phyloP scores from a whole-genome alignment of 192 early-diverging fungal species.

The Haplosporangium gracile region DNA sequence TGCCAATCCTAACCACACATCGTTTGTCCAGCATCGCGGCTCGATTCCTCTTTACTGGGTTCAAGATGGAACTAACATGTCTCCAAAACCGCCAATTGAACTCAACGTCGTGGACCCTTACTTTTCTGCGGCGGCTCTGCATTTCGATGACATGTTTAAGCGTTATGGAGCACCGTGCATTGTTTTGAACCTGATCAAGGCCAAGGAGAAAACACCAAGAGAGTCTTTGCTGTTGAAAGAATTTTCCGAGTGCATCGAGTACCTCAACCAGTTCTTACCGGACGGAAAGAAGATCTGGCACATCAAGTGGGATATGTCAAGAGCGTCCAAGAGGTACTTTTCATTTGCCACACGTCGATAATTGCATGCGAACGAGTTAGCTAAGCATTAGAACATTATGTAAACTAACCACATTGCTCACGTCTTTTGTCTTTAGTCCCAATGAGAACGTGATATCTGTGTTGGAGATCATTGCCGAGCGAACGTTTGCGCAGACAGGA shows the following conservation, averaged over 20 bases:
- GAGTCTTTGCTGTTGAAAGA: constrained; percentile 91
- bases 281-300: constrained; percentile 85
- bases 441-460: constrained; percentile 92
- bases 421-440: constrained; percentile 44
- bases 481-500: constrained; percentile 86
- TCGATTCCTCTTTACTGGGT: constrained; percentile 97
- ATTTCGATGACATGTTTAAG: constrained; percentile 93
- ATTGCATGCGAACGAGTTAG: background rate
- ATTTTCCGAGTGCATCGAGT: constrained; percentile 83
- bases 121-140: constrained; percentile 90
- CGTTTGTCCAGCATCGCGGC: constrained; percentile 97
- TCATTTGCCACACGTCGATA: too few species aligned
- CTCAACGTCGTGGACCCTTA: constrained; percentile 94
- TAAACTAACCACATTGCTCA: background rate
- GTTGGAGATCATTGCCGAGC: constrained; percentile 90
- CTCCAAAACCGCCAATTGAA: constrained; percentile 95
- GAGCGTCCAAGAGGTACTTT: constrained; percentile 86
- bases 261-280: constrained; percentile 93
- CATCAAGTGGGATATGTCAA: constrained; percentile 98
- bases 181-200: constrained; percentile 96
- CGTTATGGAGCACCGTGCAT: constrained; percentile 94
- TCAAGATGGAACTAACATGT: constrained; percentile 92
- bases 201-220: constrained; percentile 90
- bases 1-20: constrained; percentile 84
- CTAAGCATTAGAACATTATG: background rate